Percentiles rank a stretch among this genome's conserved stretches.
Conservation (phyloP, 139 green algal species). For the Coelastrella sp. region DNA sequence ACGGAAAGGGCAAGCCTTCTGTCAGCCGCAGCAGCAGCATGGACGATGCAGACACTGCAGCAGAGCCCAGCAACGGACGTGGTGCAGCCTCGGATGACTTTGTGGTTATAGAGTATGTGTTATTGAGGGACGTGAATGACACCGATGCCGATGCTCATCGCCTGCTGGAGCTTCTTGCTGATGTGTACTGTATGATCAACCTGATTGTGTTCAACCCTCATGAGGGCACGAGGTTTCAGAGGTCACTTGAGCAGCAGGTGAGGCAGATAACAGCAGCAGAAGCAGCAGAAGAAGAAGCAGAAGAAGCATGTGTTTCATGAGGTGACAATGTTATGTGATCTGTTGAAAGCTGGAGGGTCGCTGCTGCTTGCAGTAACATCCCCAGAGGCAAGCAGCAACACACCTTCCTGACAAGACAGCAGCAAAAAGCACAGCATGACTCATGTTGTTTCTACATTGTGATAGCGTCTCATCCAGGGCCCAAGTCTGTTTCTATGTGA, state of each 20-base stretch:
- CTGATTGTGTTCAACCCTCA: constrained; percentile 91
- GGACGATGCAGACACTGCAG: neutral
- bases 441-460: no score
- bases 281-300: no score
- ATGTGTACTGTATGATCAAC: constrained; percentile 76
- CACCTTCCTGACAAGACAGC: no score
- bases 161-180: constrained; percentile 62
- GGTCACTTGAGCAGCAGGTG: constrained; percentile 57
- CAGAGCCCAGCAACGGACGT: neutral
- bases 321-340: no score
- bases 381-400: no score
- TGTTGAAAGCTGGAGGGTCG: no score
- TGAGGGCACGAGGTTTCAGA: constrained; percentile 56
- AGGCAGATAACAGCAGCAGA: no score
- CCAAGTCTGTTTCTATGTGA: no score
- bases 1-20: neutral
- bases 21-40: constrained; percentile 34
- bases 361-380: no score
- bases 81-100: constrained; percentile 18
- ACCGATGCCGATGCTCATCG: constrained; percentile 76
- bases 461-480: no score
- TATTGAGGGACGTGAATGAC: constrained; percentile 93
- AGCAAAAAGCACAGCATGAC: no score
- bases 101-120: constrained; percentile 93
- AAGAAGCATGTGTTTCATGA: no score